These are phyloP conservation scores for Asterochloris sp. DNA, from an alignment of 139 green algal genomes.

Conservation along the genomic window DNA sequence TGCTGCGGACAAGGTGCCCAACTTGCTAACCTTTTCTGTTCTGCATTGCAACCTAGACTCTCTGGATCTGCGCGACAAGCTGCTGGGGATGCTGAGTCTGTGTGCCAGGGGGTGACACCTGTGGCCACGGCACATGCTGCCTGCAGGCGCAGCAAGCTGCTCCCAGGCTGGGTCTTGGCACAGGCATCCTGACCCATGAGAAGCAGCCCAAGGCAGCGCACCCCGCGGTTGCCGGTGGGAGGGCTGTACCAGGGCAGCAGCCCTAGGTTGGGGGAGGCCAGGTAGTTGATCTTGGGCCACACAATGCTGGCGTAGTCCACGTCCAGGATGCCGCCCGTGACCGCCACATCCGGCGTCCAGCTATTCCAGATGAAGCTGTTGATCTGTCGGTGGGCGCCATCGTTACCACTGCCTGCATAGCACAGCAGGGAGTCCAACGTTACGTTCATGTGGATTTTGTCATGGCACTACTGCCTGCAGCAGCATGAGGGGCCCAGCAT, in stretches of 20 bases:
- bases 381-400: slow-evolving; percentile 10
- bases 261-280: neutral
- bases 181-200: neutral
- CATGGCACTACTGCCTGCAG: no score
- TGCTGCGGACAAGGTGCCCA: no score
- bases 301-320: slow-evolving; percentile 14
- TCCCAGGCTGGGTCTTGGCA: neutral
- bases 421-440: neutral
- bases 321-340: neutral
- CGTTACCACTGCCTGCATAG: neutral
- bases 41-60: neutral
- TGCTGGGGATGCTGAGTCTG: neutral
- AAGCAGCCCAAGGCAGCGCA: neutral
- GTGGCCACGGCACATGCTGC: neutral
- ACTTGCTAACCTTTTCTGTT: neutral
- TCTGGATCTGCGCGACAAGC: no score
- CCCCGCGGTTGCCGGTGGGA: slow-evolving; percentile 4
- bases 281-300: slow-evolving; percentile 25
- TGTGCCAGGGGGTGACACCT: neutral
- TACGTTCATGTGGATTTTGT: neutral
- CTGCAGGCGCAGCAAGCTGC: neutral
- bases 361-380: slow-evolving; percentile 21
- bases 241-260: slow-evolving; percentile 21
- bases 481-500: no score
- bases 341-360: slow-evolving; percentile 3